Base-by-base conservation (phyloP, 2,329 filamentous ascomycete genomes). In the Ophiostoma angusticollis region DNA sequence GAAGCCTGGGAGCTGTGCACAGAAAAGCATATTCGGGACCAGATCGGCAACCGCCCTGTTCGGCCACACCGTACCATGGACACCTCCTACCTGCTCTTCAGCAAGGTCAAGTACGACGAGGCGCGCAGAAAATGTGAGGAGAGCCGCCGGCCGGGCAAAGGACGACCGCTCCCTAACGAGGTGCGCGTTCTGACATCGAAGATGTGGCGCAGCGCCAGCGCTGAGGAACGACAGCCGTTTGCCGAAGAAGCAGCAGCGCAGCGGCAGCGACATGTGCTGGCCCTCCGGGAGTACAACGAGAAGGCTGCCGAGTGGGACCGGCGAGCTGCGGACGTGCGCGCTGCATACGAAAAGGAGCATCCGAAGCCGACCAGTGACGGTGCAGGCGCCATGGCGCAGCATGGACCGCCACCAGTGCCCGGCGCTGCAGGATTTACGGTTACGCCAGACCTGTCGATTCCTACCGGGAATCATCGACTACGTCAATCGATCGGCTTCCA, bases 81-180 rank as follows among this genome's bases (percentile, higher is more conserved):
- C 4, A 96, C 93, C 53, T 82, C 89, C 0, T 96, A 94, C 58
- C 70, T 93, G 21, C 70, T 95, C 35, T 98, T 83, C 60, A 89
- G 86, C 55, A 93, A 86, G 49, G 78, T 70, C 4, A 70, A 80
- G 51, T 80, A 77, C 52, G 78, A 85, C n/a, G 58, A 60, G 17
- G 75, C 73, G 8, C 67, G 72, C 40, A 62, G 58, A 44, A 63
- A 60, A 34, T 82, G 80, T 51, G 75, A 81, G 45, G 73, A 78
- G 37, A 73, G 71, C n/a, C 73, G 79, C 21, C 69, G 71, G 40
- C 64, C 71, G 4, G 69, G 74, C 23, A 79, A 77, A 37, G 73
- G 74, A 9, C 79, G 80, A 48, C 64, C 76, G 1, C 68, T 73
- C 31, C 77, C 80, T 6, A 93, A 85, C 51, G 84, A 93, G 52